Conservation (phyloP, 2,329 filamentous ascomycete species). For the Penicillium frequentans region DNA sequence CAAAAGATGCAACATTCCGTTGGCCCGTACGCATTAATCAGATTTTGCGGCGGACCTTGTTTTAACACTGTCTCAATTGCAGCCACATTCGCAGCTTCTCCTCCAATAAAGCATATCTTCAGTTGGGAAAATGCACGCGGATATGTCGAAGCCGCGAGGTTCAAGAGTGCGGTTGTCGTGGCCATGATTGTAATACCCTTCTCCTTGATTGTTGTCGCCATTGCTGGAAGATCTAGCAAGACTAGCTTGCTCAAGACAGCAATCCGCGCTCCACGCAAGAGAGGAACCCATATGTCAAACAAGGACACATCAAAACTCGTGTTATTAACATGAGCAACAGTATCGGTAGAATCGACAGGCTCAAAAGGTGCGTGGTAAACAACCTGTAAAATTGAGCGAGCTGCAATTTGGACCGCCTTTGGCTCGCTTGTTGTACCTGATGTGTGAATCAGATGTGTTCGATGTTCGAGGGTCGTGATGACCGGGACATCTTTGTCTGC, state of each 20-base stretch:
- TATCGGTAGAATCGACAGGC: conserved; percentile 7
- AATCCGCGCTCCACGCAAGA: conserved; percentile 18
- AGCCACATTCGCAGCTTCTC: conserved; percentile 17
- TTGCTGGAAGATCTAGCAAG: not conserved
- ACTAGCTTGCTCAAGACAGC: conserved; percentile 4
- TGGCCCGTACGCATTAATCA: conserved; percentile 26
- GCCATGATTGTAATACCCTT: too few relatives aligned
- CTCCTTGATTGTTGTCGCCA: not conserved
- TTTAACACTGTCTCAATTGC: conserved; percentile 16
- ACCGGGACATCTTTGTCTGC: too few relatives aligned
- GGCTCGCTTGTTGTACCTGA: conserved; percentile 24
- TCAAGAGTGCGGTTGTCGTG: too few relatives aligned
- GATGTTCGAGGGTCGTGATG: not conserved
- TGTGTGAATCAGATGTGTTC: conserved; percentile 23
- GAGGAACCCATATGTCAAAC: conserved; percentile 26
- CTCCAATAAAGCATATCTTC: conserved; percentile 13
- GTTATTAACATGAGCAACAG: conserved; percentile 22
- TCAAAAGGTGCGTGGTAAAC: conserved; percentile 18
- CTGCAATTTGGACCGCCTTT: conserved; percentile 25
- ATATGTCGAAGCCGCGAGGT: not conserved
- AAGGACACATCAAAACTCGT: conserved; percentile 27
- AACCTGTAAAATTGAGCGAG: conserved; percentile 19
- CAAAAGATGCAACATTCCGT: conserved; percentile 23
- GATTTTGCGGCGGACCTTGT: conserved; percentile 13
- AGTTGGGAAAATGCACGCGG: conserved; percentile 14